These are phyloP conservation scores for Cryphonectria parasitica DNA, from an alignment of 2,329 filamentous ascomycete species.

Conservation along the genomic window DNA sequence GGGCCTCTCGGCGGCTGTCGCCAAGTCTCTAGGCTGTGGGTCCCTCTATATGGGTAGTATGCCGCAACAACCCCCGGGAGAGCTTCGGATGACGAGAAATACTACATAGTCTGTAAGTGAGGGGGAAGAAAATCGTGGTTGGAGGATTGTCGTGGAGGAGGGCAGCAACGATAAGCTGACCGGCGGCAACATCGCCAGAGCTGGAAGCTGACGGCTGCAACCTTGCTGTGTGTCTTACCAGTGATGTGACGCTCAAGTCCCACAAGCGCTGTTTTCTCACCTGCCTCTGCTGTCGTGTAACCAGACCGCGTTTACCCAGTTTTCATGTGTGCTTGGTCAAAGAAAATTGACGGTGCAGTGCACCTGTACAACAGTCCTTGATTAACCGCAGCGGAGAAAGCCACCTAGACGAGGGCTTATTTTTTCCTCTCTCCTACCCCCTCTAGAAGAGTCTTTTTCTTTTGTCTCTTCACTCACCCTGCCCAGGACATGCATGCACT, in stretches of 20 bases:
- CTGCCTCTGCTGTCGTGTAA: slow-evolving; percentile 7
- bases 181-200: not conserved
- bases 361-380: slow-evolving; percentile 1
- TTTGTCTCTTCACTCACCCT: not conserved
- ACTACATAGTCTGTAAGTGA: not conserved
- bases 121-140: not conserved
- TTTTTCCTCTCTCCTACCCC: not conserved
- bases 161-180: slow-evolving; percentile 14
- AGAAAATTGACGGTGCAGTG: not conserved
- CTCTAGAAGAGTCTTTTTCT: not conserved
- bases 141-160: too few relatives aligned
- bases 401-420: not conserved
- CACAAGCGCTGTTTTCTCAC: slow-evolving; percentile 5
- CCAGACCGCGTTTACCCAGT: slow-evolving; percentile 21
- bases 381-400: not conserved
- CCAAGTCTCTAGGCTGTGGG: not conserved
- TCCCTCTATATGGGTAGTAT: not conserved
- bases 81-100: not conserved
- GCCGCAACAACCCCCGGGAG: not conserved
- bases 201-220: slow-evolving; percentile 13
- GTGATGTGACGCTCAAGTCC: slow-evolving; percentile 19
- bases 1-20: not conserved
- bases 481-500: not conserved
- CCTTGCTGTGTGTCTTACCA: slow-evolving; percentile 2
- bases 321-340: not conserved